These are phyloP conservation scores for Solanum hybrid DNA, from an alignment of 305 asterid species.

Conservation along the genomic window DNA sequence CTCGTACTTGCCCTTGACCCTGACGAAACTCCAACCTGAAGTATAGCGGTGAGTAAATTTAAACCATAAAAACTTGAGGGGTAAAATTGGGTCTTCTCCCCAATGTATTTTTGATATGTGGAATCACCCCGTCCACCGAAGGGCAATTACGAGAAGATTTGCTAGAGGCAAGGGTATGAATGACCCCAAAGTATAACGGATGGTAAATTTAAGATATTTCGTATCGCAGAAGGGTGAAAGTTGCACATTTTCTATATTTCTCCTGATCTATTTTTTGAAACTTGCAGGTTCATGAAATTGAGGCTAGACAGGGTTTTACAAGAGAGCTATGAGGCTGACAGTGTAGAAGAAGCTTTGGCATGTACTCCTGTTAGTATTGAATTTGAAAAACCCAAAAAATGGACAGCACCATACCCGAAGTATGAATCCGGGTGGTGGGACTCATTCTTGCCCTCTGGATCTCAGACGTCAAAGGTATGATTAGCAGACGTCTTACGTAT, in stretches of 20 bases:
- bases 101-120: background rate
- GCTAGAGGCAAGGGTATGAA: background rate
- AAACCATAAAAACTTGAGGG: background rate
- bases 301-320: conserved; percentile 69
- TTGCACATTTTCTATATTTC: background rate
- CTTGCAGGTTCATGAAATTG: conserved; percentile 44
- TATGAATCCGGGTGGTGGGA: conserved; percentile 94
- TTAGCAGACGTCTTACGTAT: background rate
- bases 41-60: background rate
- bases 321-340: conserved; percentile 69
- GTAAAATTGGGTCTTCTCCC: background rate
- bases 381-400: conserved; percentile 71
- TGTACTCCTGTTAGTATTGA: conserved; percentile 50
- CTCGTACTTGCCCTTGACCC: background rate
- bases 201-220: background rate
- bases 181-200: background rate
- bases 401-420: conserved; percentile 89
- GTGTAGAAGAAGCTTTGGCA: conserved; percentile 77
- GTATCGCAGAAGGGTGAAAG: background rate
- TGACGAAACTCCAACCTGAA: background rate
- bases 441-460: conserved; percentile 51
- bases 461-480: conserved; percentile 50
- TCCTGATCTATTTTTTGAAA: background rate
- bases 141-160: background rate
- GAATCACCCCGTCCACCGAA: background rate